A percentile compares a stretch with the other conserved stretches of the same genome.
These are phyloP conservation scores for Wickerhamomyces rabaulensis DNA, from an alignment of 805 yeast genomes.

Conservation along the genomic window DNA sequence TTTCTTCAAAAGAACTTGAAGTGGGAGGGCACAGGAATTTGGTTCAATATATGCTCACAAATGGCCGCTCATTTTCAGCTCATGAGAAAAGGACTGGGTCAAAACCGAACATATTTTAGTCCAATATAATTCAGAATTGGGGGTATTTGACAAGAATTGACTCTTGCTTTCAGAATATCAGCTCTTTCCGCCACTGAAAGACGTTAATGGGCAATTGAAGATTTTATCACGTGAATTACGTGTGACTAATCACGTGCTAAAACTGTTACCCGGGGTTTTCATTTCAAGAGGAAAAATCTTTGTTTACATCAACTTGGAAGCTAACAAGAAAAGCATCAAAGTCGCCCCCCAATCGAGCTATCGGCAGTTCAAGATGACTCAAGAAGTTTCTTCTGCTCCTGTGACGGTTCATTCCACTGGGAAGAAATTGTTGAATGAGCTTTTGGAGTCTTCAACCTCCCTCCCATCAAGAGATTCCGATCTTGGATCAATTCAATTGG, in stretches of 20 bases:
- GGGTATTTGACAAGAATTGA: too few species aligned
- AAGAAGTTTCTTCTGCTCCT: not conserved
- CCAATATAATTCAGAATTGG: too few species aligned
- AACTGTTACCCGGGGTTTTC: not conserved
- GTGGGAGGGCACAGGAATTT: too few species aligned
- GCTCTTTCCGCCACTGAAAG: too few species aligned
- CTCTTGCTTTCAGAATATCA: too few species aligned
- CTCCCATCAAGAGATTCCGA: constrained; percentile 63
- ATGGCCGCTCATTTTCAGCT: too few species aligned
- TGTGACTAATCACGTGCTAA: not conserved
- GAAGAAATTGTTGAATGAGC: constrained; percentile 49
- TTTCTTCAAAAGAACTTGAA: too few species aligned
- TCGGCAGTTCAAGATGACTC: not conserved
- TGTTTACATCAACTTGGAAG: not conserved
- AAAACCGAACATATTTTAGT: too few species aligned
- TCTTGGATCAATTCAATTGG: constrained; percentile 75
- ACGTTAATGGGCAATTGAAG: too few species aligned
- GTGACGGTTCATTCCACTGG: constrained; percentile 10
- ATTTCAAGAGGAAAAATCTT: not conserved
- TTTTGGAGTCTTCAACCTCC: constrained; percentile 71
- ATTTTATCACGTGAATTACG: too few species aligned
- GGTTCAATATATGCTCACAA: too few species aligned
- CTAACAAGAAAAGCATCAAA: not conserved
- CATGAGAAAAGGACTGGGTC: too few species aligned
- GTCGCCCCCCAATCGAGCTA: not conserved